Evolutionary conservation across 73 alveolate genomes (phyloP), one percentile per base, ranked within the genome.

Genomic region (Paramecium sexaurelia): DNA sequence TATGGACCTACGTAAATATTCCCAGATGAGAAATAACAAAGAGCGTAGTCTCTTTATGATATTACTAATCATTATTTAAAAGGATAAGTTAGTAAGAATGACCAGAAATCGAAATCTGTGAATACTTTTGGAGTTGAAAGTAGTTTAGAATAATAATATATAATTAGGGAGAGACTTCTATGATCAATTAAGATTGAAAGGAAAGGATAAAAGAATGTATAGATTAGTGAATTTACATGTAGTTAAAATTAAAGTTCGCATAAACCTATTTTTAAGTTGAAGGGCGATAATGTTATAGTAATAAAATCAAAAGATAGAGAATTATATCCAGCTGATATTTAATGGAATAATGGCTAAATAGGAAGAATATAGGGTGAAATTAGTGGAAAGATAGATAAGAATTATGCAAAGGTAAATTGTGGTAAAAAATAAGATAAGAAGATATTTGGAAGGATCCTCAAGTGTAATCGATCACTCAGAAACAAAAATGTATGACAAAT

Each of bases 51-150:
- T 0, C 86, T 35, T 13, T 9, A 71, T 35, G 61, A 71, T 19
- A 71, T 32, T 9, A 71, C 86, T 0, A 32, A 71, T 71, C 17
- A 37, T 27, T 15, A 51, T 22, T 51, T 51, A 51, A 51, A 51
- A 20, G 33, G 29, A 2, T 51, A 51, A 51, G 67, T 51, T 51
- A 37, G 32, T 5, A 27, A 71, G 55, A 35, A 36, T 33, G 56
- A 71, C 15, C 7, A 71, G 26, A 32, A 35, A 71, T 71, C 86
- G 6, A 71, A 71, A 71, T 71, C 86, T 15, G 86, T 71, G 7
- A 26, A 61, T 71, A 71, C 86, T 9, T 71, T 13, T 71, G 86
- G 86, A 71, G 86, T 71, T 35, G 86, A 71, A 71, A 33, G 86
- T 71, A 71, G 2, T 26, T 61, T 61, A 11, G 15, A 19, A 51